phyloP scores from a whole-genome alignment of 2,329 filamentous ascomycete genomes.

The Botryotinia globosa region DNA sequence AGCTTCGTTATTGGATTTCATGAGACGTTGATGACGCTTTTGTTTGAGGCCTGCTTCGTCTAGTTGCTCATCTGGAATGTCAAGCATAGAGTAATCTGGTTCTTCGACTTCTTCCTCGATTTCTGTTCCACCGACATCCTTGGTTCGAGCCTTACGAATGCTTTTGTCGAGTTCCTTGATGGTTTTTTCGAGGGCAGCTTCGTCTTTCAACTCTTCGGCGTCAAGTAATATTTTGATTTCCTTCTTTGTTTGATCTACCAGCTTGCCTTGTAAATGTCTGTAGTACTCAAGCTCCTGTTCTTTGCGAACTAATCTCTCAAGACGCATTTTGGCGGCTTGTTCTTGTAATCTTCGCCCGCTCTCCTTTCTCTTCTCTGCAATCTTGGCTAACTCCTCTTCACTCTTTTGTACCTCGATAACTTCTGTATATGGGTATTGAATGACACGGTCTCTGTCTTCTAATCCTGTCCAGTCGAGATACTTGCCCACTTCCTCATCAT shows the following conservation, averaged over 20 bases:
- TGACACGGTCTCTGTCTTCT: constrained; percentile 81
- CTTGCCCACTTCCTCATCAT: constrained; percentile 69
- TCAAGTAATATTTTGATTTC: constrained; percentile 84
- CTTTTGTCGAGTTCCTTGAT: constrained; percentile 88
- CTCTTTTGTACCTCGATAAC: constrained; percentile 88
- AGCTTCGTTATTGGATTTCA: constrained; percentile 94
- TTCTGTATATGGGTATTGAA: constrained; percentile 93
- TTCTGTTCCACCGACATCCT: constrained; percentile 80
- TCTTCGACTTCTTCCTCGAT: constrained; percentile 76
- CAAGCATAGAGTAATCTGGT: constrained; percentile 83
- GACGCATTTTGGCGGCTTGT: constrained; percentile 93
- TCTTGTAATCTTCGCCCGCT: constrained; percentile 88
- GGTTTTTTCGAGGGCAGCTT: constrained; percentile 76
- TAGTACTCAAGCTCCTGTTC: constrained; percentile 95
- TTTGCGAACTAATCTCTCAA: constrained; percentile 93
- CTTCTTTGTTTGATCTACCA: constrained; percentile 82
- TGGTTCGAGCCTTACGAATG: constrained; percentile 85
- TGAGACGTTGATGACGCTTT: constrained; percentile 85
- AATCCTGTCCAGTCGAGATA: constrained; percentile 91
- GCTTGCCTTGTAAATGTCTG: constrained; percentile 71
- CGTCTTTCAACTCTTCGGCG: constrained; percentile 87
- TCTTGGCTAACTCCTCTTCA: constrained; percentile 84
- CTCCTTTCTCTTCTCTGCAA: constrained; percentile 93
- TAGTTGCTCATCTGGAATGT: constrained; percentile 85
- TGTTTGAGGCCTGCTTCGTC: constrained; percentile 89